Evolutionary conservation across 345 rosid species (phyloP).

Genomic region (Eucalyptus pauciflora): DNA sequence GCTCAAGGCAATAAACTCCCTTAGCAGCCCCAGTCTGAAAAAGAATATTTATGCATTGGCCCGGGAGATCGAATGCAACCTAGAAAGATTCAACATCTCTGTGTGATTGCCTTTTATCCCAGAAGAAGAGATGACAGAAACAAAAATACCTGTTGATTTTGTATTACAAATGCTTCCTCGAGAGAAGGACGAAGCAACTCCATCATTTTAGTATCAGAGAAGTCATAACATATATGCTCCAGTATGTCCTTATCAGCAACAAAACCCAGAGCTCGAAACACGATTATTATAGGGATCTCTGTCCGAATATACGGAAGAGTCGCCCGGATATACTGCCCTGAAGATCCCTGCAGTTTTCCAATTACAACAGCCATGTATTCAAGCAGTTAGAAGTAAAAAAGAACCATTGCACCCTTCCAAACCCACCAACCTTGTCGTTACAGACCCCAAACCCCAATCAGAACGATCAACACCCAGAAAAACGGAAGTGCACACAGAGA

Average conservation of each 20-base stretch:
- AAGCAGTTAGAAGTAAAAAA: not conserved
- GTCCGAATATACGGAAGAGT: constrained; percentile 96
- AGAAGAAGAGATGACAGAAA: not conserved
- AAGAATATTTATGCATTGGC: no score
- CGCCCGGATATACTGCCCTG: constrained; percentile 92
- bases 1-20: not conserved
- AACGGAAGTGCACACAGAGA: not conserved
- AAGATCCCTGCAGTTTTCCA: constrained; percentile 59
- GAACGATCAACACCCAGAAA: not conserved
- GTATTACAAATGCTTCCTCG: constrained; percentile 98
- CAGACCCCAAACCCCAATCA: not conserved
- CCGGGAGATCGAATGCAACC: no score
- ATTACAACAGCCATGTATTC: not conserved
- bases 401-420: not conserved
- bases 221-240: constrained; percentile 92
- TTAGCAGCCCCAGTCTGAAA: no score
- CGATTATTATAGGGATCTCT: constrained; percentile 95
- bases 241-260: constrained; percentile 95
- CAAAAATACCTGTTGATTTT: constrained; percentile 71
- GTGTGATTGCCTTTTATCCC: not conserved
- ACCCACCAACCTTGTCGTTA: not conserved
- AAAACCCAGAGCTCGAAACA: constrained; percentile 93
- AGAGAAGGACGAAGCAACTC: constrained; percentile 93
- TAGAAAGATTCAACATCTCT: no score
- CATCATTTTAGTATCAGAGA: constrained; percentile 92